Conservation (phyloP, 192 early-diverging fungal species). For the Entophlyctis luteolus region DNA sequence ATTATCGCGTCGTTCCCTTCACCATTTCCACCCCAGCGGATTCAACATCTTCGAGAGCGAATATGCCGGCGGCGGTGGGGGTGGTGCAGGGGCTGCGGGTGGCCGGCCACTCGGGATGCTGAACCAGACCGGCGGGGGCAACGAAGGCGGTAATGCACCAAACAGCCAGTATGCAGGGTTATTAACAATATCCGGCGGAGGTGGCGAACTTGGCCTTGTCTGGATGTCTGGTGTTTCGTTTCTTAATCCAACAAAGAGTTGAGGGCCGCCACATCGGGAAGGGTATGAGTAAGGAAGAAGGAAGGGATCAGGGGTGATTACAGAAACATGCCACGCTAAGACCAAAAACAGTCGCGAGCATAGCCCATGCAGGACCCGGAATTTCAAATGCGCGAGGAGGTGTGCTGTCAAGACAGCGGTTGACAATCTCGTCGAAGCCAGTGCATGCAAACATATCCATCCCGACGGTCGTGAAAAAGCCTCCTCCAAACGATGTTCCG, state of each 20-base stretch:
- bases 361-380: conserved; percentile 25
- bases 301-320: neutral
- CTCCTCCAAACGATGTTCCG: conserved; percentile 19
- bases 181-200: conserved; percentile 4
- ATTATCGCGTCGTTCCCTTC: neutral
- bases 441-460: conserved; percentile 22
- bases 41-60: neutral
- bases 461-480: conserved; percentile 11
- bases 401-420: conserved; percentile 12
- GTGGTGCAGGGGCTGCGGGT: neutral
- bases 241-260: no score
- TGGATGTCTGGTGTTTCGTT: conserved; percentile 19
- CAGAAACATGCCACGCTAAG: conserved; percentile 11
- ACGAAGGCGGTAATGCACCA: conserved; percentile 17
- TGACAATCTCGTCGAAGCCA: conserved; percentile 14
- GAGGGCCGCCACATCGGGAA: no score
- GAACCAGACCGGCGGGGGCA: conserved; percentile 24
- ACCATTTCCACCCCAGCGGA: neutral
- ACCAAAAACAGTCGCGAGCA: conserved; percentile 2
- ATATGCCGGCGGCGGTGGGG: neutral
- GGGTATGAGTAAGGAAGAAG: neutral
- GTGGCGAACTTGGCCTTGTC: conserved; percentile 18
- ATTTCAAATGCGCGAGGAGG: conserved; percentile 17
- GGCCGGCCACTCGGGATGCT: conserved; percentile 8
- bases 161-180: conserved; percentile 33